Conservation (phyloP, 75 land plant genomes). For the Cunninghamia lanceolata region DNA sequence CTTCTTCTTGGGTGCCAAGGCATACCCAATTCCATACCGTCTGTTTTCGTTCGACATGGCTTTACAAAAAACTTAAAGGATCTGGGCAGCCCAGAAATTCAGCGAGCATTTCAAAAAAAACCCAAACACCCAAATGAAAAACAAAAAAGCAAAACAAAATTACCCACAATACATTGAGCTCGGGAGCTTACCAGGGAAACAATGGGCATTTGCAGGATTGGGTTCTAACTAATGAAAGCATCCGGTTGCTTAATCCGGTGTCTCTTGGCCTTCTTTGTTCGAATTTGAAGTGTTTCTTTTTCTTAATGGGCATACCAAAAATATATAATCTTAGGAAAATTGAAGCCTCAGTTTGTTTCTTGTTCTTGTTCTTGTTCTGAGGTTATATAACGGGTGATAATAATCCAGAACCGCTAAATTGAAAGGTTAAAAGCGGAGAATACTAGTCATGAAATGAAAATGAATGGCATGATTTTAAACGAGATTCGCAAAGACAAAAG, state of each 20-base stretch:
- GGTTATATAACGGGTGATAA: neutral
- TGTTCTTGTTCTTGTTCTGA: neutral
- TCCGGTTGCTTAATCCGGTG: neutral
- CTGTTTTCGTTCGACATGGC: slow-evolving; percentile 11
- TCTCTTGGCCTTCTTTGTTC: neutral
- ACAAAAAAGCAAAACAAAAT: neutral
- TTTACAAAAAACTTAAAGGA: neutral
- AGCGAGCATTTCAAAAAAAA: slow-evolving; percentile 1
- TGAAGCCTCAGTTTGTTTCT: neutral
- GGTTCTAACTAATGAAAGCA: neutral
- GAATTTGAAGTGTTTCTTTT: neutral
- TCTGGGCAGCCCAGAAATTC: neutral
- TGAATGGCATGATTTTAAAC: neutral
- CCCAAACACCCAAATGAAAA: neutral
- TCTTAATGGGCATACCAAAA: neutral
- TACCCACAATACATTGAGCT: neutral
- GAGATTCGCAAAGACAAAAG: neutral
- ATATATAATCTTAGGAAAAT: neutral
- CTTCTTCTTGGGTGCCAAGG: slow-evolving; percentile 68
- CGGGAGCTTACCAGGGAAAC: neutral
- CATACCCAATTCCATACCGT: slow-evolving; percentile 63
- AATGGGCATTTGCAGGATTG: neutral
- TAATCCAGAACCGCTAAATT: neutral
- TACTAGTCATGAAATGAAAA: neutral
- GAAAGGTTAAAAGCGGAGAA: neutral